Conservation (phyloP, 441 rosid species). For the Biscutella auriculata region DNA sequence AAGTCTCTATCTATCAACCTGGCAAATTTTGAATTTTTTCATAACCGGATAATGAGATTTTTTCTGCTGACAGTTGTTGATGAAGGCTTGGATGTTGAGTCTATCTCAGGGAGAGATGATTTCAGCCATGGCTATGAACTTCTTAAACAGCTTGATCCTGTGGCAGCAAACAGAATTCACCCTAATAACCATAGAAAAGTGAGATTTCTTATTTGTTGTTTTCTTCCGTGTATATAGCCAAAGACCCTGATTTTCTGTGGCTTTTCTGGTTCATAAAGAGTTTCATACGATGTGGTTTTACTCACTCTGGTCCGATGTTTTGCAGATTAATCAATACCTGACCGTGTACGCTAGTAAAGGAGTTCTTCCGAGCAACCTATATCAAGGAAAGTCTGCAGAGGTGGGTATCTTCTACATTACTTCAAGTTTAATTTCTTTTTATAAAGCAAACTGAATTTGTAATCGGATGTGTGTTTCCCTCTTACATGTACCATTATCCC, state of each 20-base stretch:
- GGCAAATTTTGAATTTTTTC: neutral
- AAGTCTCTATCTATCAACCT: neutral
- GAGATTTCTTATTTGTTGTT: neutral
- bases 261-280: neutral
- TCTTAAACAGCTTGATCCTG: constrained; percentile 73
- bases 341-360: constrained; percentile 52
- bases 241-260: neutral
- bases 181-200: constrained; percentile 85
- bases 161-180: constrained; percentile 80
- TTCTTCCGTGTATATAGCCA: neutral
- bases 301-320: neutral
- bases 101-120: constrained; percentile 22
- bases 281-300: neutral
- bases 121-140: constrained; percentile 35
- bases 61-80: constrained; percentile 24
- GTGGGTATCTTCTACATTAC: constrained; percentile 32
- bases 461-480: neutral
- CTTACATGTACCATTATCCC: too few species aligned
- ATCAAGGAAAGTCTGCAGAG: constrained; percentile 57
- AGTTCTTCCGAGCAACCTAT: constrained; percentile 63
- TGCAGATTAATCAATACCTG: constrained; percentile 69
- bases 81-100: constrained; percentile 14
- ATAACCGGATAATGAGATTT: neutral
- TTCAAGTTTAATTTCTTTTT: neutral
- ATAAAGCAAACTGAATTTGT: too few species aligned